Evolutionary conservation across 1,139 yeast species (phyloP).

Genomic region (Suhomyces atakaporum): DNA sequence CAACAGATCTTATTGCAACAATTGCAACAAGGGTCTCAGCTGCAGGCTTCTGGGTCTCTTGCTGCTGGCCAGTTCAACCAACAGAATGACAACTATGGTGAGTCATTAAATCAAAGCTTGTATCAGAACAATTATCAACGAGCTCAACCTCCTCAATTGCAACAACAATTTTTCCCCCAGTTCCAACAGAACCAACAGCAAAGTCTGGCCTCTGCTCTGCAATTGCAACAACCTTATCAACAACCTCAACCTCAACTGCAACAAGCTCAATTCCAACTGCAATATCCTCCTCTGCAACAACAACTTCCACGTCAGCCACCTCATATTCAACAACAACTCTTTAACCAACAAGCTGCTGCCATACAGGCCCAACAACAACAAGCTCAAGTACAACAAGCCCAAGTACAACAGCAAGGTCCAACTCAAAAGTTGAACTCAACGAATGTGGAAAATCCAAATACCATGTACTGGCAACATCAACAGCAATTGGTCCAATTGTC

Average conservation of each 20-base stretch:
- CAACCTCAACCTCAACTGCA: slow-evolving; percentile 30
- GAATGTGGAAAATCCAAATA: slow-evolving; percentile 50
- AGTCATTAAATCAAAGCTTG: slow-evolving; percentile 36
- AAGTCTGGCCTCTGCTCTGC: slow-evolving; percentile 22
- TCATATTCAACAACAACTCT: slow-evolving; percentile 26
- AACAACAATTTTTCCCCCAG: slow-evolving; percentile 28
- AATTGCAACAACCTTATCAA: slow-evolving; percentile 22
- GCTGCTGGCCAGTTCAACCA: slow-evolving; percentile 26
- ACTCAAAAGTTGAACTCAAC: slow-evolving; percentile 30
- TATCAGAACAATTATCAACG: slow-evolving; percentile 34
- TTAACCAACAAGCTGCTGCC: slow-evolving; percentile 23
- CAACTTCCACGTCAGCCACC: slow-evolving; percentile 24
- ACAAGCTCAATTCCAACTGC: slow-evolving; percentile 31
- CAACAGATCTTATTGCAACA: slow-evolving; percentile 50
- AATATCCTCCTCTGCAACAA: slow-evolving; percentile 30
- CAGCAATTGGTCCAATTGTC: slow-evolving; percentile 77
- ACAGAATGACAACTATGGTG: slow-evolving; percentile 27
- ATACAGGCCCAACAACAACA: slow-evolving; percentile 22
- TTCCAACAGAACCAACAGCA: slow-evolving; percentile 33
- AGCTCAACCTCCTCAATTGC: slow-evolving; percentile 29
- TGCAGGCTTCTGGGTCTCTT: slow-evolving; percentile 16
- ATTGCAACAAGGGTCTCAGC: slow-evolving; percentile 41
- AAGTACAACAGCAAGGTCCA: slow-evolving; percentile 14
- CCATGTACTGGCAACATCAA: slow-evolving; percentile 87
- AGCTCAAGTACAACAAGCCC: slow-evolving; percentile 12